A percentile compares a stretch with the other conserved stretches of the same genome.
phyloP scores from a whole-genome alignment of 257 asterid genomes.

The Catharanthus roseus region DNA sequence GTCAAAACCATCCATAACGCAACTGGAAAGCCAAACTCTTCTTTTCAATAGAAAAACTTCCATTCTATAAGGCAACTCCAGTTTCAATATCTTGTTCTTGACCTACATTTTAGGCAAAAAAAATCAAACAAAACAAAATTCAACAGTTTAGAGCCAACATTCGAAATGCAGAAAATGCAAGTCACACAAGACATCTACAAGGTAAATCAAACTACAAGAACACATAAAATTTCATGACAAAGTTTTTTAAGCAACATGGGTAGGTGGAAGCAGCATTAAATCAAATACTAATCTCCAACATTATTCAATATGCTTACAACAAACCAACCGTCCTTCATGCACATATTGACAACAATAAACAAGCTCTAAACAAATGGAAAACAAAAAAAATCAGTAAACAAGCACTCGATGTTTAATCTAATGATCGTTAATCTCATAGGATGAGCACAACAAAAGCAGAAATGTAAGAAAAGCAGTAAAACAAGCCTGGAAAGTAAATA shows the following conservation, averaged over 20 bases:
- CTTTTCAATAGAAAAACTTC: too few species aligned
- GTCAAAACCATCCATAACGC: too few species aligned
- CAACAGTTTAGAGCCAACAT: not conserved
- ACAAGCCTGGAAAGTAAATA: accelerated
- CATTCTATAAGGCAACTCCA: too few species aligned
- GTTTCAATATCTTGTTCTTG: constrained; percentile 50
- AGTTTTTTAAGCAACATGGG: too few species aligned
- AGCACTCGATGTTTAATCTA: not conserved
- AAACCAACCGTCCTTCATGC: not conserved
- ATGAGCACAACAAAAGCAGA: not conserved
- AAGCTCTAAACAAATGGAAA: too few species aligned
- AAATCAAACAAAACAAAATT: too few species aligned
- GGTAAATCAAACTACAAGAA: too few species aligned
- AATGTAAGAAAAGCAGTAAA: not conserved
- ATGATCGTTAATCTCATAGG: not conserved
- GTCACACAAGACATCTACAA: not conserved
- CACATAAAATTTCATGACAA: not conserved
- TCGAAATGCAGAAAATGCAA: not conserved
- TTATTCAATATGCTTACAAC: not conserved
- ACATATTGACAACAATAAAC: not conserved
- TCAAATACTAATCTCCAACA: too few species aligned
- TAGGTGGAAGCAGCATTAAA: too few species aligned
- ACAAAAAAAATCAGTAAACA: not conserved
- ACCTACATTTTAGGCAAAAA: constrained; percentile 37
- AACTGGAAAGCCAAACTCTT: constrained; percentile 89